Base-by-base conservation (phyloP, 805 yeast species). In the Wickerhamiella dianesei region DNA sequence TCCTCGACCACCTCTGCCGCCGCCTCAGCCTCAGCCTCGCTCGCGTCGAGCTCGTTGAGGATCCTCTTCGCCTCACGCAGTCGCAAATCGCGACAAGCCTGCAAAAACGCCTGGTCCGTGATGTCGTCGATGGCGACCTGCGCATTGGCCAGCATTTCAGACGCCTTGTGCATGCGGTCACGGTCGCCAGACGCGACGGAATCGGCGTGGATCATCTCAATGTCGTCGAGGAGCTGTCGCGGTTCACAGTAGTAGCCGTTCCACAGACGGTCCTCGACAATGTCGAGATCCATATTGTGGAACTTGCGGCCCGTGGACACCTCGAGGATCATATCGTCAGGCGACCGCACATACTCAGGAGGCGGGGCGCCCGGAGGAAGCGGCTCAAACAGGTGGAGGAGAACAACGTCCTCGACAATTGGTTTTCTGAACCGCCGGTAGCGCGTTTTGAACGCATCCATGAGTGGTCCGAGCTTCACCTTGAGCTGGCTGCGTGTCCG, bases 161-260 rank as follows among this genome's bases (percentile, higher is more conserved):
- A 82, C 0, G 97, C 95, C 55, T 74, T 74, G 37, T 74, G 70
- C 3, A 81, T 68, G 46, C 95, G 71, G 49, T 92, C 98, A 40
- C 97, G 72, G 54, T 89, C 97, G 0, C 84, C 85, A 2, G 73
- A 64, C 0, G 79, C 76, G 32, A 73, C 70, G 0, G 94, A 74
- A 66, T 92, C 99, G 32, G 71, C 71, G 40, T 83, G 79, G 36
- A 92, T 89, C 76, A 82, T 73, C 58, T 80, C 86, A 40, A 92
- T 74, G 59, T 92, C 98, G 53, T 74, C 76, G 55, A 88, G 66
- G 59, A 83, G 89, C 61, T 92, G 96, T 53, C 77, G 80, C 13
- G 97, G 96, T 57, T 87, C 96, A 36, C 85, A 80, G 59, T 92
- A 92, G 62, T 66, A 92, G 0, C 98, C 98, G 63, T 92, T 92